phyloP scores from a whole-genome alignment of 306 rosid genomes.

The Cucumis hystrix region DNA sequence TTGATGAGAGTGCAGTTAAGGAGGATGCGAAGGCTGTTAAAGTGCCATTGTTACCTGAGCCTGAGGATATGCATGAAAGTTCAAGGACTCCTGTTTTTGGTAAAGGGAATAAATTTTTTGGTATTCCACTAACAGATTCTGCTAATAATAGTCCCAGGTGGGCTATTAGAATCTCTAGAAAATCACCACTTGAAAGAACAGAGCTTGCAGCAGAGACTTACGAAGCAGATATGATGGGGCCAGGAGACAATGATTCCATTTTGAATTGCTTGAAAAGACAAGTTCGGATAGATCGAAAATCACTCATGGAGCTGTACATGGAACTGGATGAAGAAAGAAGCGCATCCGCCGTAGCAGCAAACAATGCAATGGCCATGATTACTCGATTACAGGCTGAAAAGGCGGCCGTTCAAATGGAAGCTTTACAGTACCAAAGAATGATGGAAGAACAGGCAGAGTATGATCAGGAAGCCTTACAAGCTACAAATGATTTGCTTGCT shows the following conservation, averaged over 20 bases:
- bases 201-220: slow-evolving; percentile 29
- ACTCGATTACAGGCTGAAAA: slow-evolving; percentile 83
- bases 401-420: slow-evolving; percentile 94
- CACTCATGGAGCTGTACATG: slow-evolving; percentile 73
- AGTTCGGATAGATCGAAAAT: slow-evolving; percentile 68
- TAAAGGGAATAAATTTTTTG: slow-evolving; percentile 58
- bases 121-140: slow-evolving; percentile 56
- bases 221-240: slow-evolving; percentile 22
- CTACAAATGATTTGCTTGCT: slow-evolving; percentile 46
- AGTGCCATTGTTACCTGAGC: slow-evolving; percentile 31
- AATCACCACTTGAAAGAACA: slow-evolving; percentile 12
- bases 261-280: slow-evolving; percentile 41
- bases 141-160: slow-evolving; percentile 51
- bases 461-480: slow-evolving; percentile 80
- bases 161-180: slow-evolving; percentile 33
- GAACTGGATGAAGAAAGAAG: slow-evolving; percentile 95
- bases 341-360: slow-evolving; percentile 86
- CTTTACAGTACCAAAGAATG: slow-evolving; percentile 92
- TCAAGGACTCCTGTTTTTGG: slow-evolving; percentile 34
- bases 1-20: slow-evolving; percentile 25
- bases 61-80: slow-evolving; percentile 35
- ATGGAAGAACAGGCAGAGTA: slow-evolving; percentile 97
- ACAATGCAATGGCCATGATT: slow-evolving; percentile 99
- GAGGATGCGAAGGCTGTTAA: slow-evolving; percentile 35
- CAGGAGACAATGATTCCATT: slow-evolving; percentile 34